A percentile compares a stretch with the other conserved stretches of the same genome.
phyloP scores from a whole-genome alignment of 139 green algal genomes.

The Volvox africanus region DNA sequence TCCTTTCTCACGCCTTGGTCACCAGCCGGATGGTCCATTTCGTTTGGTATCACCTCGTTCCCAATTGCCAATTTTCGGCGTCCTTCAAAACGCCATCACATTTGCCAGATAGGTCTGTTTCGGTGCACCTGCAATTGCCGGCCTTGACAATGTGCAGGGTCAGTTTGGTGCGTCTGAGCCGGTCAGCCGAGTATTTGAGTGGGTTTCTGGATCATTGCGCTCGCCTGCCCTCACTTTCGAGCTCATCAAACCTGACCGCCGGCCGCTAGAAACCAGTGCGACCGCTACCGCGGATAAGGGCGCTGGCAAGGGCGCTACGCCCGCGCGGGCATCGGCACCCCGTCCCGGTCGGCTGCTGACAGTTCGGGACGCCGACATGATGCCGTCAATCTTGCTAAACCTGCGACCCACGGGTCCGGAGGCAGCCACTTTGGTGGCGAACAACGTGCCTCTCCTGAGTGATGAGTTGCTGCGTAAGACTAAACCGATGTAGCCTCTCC shows the following conservation, averaged over 20 bases:
- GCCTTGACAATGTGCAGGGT: conserved; percentile 55
- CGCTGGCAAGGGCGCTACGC: background rate
- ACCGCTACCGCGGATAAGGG: background rate
- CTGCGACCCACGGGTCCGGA: conserved; percentile 27
- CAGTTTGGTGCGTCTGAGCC: conserved; percentile 75
- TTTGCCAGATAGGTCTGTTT: no score
- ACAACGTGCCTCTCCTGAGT: conserved; percentile 9
- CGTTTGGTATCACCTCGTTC: no score
- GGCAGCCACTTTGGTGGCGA: background rate
- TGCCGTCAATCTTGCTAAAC: conserved; percentile 15
- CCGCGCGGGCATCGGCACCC: background rate
- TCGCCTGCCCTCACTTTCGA: conserved; percentile 66
- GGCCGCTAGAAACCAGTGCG: conserved; percentile 40
- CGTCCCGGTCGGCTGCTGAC: conserved; percentile 1
- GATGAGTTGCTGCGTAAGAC: conserved; percentile 19
- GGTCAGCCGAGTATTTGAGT: conserved; percentile 72
- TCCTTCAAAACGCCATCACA: no score
- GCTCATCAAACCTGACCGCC: conserved; percentile 70
- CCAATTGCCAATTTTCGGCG: no score
- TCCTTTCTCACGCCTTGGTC: no score
- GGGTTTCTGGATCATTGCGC: conserved; percentile 73
- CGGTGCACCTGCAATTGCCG: no score
- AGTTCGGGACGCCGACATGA: background rate
- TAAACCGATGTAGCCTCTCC: background rate
- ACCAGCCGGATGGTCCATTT: no score